Base-by-base conservation (phyloP, 2,329 filamentous ascomycete genomes). In the Cryoendolithus antarcticus region DNA sequence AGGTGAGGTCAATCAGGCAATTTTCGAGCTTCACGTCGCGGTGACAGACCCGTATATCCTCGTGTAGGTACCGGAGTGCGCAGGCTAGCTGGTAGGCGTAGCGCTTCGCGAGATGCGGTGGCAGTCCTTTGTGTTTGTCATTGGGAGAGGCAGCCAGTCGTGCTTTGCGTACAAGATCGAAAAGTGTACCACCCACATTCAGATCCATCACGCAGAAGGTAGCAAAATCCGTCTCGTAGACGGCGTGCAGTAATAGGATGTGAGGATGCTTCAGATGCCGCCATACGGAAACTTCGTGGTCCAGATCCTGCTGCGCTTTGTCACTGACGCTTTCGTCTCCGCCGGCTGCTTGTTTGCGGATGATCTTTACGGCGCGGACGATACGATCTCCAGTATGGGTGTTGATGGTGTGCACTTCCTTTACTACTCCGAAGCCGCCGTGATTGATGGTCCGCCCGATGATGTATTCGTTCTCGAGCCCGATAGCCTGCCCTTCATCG, bases 1-100 rank as follows among this genome's bases (percentile, higher is more conserved):
- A 34, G 11, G 69, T 62, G 46, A 72, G 69, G 48, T 80, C 74
- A 28, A 81, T 51, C 2, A 82, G 67, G 47, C 76, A 80, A 47
- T 82, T 82, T 51, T 82, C 77, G 15, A 81, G 67, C 55, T 82
- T 82, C 53, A 82, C 70, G 53, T 82, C 77, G 35, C 77, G 68
- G 52, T 82, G 77, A 15, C 80, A 75, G 19, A 81, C 69, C 21
- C 71, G 69, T 15, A 77, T 73, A 50, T 82, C 77, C 53, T 80
- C 73, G 52, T 82, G 77, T 6, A 82, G 61, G 53, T 81, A 82
- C 38, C 77, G 70, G 33, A 82, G 59, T 3, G 77, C 77, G 29
- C 69, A 73, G 2, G 75, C 76, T 7, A 82, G 62, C 51, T 82
- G 76, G 48, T 73, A 77, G 1, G 69, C 58, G 51, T 80, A 81